These are phyloP conservation scores for Kazachstania kunashirensis DNA, from an alignment of 805 yeast species.

Conservation along the genomic window DNA sequence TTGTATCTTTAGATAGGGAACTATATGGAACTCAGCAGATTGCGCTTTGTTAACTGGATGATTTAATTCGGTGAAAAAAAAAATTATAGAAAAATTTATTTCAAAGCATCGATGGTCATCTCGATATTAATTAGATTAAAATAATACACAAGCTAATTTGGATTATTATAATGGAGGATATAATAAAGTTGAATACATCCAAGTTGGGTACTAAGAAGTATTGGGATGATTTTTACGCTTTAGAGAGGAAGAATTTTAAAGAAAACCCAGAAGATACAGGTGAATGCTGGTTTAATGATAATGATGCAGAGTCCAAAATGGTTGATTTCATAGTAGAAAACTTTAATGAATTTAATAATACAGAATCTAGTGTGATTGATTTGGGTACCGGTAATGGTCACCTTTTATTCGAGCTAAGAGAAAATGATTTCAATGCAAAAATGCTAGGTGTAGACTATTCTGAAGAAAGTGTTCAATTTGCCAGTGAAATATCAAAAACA, in stretches of 20 bases:
- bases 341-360: conserved; percentile 29
- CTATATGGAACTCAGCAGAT: too few relatives aligned
- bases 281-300: conserved; percentile 93
- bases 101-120: too few relatives aligned
- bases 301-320: conserved; percentile 84
- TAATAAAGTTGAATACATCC: conserved; percentile 54
- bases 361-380: conserved; percentile 47
- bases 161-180: conserved; percentile 32
- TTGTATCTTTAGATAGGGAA: too few relatives aligned
- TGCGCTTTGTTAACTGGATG: too few relatives aligned
- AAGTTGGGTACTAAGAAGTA: conserved; percentile 80
- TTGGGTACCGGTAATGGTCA: conserved; percentile 97
- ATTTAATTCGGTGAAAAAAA: too few relatives aligned
- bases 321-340: conserved; percentile 57
- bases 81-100: too few relatives aligned
- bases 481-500: conserved; percentile 44
- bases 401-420: conserved; percentile 55
- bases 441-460: conserved; percentile 82
- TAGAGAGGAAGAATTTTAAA: conserved; percentile 62
- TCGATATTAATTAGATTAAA: too few relatives aligned
- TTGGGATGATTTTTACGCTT: conserved; percentile 81
- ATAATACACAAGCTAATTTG: too few relatives aligned
- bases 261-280: conserved; percentile 81
- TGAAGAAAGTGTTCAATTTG: conserved; percentile 67
- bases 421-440: conserved; percentile 52